Base-by-base conservation (phyloP, 148 eudicot species). In the Persicaria maculosa region DNA sequence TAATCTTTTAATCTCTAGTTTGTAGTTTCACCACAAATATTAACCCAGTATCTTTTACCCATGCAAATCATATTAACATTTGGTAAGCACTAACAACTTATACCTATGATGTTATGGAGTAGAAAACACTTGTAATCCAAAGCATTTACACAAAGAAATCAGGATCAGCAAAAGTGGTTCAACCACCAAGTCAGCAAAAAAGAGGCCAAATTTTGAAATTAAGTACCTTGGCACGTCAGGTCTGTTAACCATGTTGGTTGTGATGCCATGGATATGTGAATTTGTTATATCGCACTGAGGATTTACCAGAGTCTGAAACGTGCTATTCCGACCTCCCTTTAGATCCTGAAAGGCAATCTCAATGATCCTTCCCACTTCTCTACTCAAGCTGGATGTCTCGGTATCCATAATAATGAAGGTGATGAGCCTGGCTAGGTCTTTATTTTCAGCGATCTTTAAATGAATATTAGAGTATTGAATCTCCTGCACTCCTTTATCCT, bases 301-400 rank as follows among this genome's bases (percentile, higher is more conserved):
- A 85, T 94, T 94, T 74, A 94, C 84, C 43, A 94, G 83, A 12
- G 96, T 87, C 77, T 91, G 96, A 70, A 94, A 91, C 54, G 93
- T 90, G 81, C 98, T 91, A 71, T 87, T 87, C 74, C 81, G 81
- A 55, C 98, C 98, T 40, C 98, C 98, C n/a, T 45, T 74, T 57
- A 91, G 86, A 82, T 90, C 97, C 83, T 78, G 88, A 48, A 90
- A 74, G 22, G 96, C 98, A 76, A 94, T 87, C 89, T 94, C 98
- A 58, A 94, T 85, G 6, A 94, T 91, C 74, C 93, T 77, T 44
- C 81, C 90, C 16, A 12, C 31, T 44, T 72, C 81, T 75, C 93
- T 88, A 48, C 84, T 72, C 50, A 91, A 74, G 46, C 98, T 97
- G 71, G 97, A 88, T 55, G 97, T 94, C 77, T 94, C 98, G 71